Base-by-base conservation (phyloP, 192 early-diverging fungal species). In the Coemansia guatemalensis region DNA sequence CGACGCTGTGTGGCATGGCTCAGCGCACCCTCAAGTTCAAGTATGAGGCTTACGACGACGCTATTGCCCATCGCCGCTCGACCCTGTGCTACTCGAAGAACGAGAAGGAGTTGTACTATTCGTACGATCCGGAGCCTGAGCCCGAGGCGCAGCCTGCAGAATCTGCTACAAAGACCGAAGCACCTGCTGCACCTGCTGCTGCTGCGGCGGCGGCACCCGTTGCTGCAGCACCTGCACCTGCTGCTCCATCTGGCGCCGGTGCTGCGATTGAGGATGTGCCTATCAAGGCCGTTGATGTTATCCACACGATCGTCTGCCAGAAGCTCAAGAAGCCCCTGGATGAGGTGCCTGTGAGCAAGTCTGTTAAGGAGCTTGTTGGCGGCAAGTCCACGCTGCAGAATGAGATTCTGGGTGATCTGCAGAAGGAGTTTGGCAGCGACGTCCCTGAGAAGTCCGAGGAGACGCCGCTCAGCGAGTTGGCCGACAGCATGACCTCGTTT, bases 371-470 rank as follows among this genome's bases (percentile, higher is more conserved):
- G 69, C 88, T 97, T 27, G 93, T 95, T 48, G 94, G 91, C 56
- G 95, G 95, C 73, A 97, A 97, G 83, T 93, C 91, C 7, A 97
- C 95, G 52, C 83, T 96, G 48, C 94, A 96, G 72, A 96, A 96
- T 82, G 94, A 96, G 71, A 94, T 96, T 53, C 84, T 96, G 61
- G 94, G 94, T 71, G 94, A 69, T 39, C 29, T 69, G 54, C 67
- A 69, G 39, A 69, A 69, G 60, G 67, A 69, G 60, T 62, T 69
- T 82, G 88, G 88, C 66, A 87, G 80, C 62, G 85, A 83, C 62
- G 87, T 92, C 50, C 89, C 92, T 41, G 94, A 96, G 67, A 95
- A 95, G 82, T 86, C 92, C 60, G 94, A 96, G 68, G 94, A 96
- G 78, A 83, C 88, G 44, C 90, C 94, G 35, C 82, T 96, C 50